phyloP scores from a whole-genome alignment of 495 filamentous ascomycete genomes.

The Acidiella bohemica region DNA sequence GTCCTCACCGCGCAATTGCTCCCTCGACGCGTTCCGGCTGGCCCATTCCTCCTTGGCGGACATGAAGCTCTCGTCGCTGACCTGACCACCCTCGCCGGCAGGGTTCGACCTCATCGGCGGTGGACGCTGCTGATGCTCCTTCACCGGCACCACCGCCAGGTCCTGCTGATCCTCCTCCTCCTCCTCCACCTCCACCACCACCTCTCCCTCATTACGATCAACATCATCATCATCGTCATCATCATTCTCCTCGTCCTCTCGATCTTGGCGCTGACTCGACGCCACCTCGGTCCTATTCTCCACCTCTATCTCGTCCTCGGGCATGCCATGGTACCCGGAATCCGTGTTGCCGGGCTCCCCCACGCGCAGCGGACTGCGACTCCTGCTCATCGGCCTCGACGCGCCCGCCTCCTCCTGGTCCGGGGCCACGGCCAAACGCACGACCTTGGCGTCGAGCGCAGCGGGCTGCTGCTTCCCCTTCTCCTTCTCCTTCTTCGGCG shows the following conservation, averaged over 20 bases:
- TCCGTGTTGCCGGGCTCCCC: constrained; percentile 34
- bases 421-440: constrained; percentile 19
- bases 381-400: constrained; percentile 6
- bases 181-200: constrained; percentile 5
- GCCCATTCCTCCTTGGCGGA: constrained; percentile 49
- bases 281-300: constrained; percentile 21
- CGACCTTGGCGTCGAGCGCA: constrained; percentile 17
- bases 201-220: constrained; percentile 1
- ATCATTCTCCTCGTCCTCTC: constrained; percentile 18
- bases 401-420: constrained; percentile 7
- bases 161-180: constrained; percentile 20
- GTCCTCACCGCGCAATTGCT: constrained; percentile 7
- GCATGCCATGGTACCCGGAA: constrained; percentile 73
- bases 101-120: constrained; percentile 22
- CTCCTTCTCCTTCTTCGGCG: constrained; percentile 15
- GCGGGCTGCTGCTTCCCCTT: too few species aligned
- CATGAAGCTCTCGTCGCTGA: constrained; percentile 35
- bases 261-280: constrained; percentile 20
- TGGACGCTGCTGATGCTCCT: constrained; percentile 8
- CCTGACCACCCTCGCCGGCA: constrained; percentile 25
- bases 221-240: constrained; percentile 18
- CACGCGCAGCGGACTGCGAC: constrained; percentile 16
- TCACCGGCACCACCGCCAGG: constrained; percentile 14
- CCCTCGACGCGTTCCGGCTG: constrained; percentile 30
- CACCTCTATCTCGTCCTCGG: constrained; percentile 40